phyloP scores from a whole-genome alignment of 352 stramenopile genomes.

The Globisporangium radiosum region DNA sequence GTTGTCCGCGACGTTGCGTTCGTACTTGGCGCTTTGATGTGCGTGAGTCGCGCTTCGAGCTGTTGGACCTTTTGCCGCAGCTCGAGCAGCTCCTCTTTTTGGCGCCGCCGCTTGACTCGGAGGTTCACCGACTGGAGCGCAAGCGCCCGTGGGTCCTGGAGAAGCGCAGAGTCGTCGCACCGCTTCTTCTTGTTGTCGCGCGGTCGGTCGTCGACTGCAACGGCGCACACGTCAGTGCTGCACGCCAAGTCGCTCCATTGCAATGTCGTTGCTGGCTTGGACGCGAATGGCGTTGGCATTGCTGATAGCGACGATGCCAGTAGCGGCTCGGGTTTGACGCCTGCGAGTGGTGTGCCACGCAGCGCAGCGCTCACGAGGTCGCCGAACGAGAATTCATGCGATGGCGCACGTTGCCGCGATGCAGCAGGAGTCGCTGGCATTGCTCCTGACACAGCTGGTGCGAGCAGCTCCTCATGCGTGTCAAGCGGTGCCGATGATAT shows the following conservation, averaged over 20 bases:
- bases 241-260: too few species aligned
- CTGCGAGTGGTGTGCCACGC: not conserved
- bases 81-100: slow-evolving; percentile 11
- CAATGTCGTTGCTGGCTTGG: too few species aligned
- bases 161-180: not conserved
- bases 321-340: not conserved
- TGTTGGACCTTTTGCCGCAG: slow-evolving; percentile 14
- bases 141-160: slow-evolving; percentile 5
- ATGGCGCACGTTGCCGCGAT: not conserved
- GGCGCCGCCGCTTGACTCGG: slow-evolving; percentile 9
- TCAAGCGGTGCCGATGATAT: not conserved
- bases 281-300: too few species aligned
- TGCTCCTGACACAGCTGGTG: not conserved
- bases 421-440: too few species aligned
- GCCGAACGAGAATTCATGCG: not conserved
- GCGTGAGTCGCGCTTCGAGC: slow-evolving; percentile 7
- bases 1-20: not conserved
- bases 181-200: slow-evolving; percentile 9
- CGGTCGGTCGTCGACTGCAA: slow-evolving; percentile 5
- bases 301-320: not conserved
- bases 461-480: not conserved
- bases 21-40: slow-evolving; percentile 4
- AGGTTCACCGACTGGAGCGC: slow-evolving; percentile 9
- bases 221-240: not conserved
- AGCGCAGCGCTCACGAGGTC: not conserved